Evolutionary conservation across 2,329 filamentous ascomycete species (phyloP), one percentile per base, ranked within the genome.

Genomic region (Balansia obtecta): DNA sequence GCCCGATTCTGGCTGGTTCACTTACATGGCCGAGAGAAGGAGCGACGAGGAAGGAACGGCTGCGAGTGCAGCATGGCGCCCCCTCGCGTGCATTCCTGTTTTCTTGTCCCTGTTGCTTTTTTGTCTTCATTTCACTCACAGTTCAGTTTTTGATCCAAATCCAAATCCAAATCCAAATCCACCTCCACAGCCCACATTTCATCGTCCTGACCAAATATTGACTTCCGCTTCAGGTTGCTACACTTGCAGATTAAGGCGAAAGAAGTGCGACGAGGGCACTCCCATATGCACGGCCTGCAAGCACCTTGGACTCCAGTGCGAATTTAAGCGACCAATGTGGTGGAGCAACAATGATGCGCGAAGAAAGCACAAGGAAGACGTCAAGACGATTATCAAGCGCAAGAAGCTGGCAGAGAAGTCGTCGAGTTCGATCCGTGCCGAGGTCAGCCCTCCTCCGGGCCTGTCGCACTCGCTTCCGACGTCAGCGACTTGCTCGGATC

Each of bases 291-390:
- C 77, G 15, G 80, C 80, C 54, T 84, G 80, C 75, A 82, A 79
- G 59, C 76, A 82, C 63, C 83, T 98, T 51, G 86, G 86, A 49
- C 77, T 98, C 51, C 76, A 78, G 61, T 98, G 93, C 73, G 89
- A 97, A 74, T 98, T 97, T 74, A 95, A 95, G 76, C 77, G 90
- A 63, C 93, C 93, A 38, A 81, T 87, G 71, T 98, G 93, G 93
- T 98, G 93, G 93, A 86, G 85, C 70, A 96, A 93, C 75, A 86
- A 86, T 63, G 89, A 95, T 56, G 82, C 86, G 63, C 79, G 93
- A 58, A 81, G 85, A 60, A 73, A 83, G 51, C 88, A 96, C 67
- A 98, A 97, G 72, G 93, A 97, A 65, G 74, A 84, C 58, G 95
- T 98, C 76, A 98, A 98, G 77, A 85, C 86, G 69, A 88, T 91